Conservation (phyloP, 169 alveolate species). For the Plasmodium malariae region DNA sequence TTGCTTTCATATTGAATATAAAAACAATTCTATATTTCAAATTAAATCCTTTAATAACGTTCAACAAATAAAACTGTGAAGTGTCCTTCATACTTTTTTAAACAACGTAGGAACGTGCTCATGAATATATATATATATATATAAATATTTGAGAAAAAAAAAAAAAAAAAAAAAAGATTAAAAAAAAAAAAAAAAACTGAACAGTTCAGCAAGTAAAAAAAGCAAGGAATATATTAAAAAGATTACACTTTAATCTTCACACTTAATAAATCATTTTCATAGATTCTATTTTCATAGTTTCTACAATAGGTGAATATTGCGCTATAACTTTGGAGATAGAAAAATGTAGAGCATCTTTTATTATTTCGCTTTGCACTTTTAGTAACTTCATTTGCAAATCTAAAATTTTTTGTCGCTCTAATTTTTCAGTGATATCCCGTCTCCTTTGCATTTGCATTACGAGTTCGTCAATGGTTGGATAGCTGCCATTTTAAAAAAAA, state of each 20-base stretch:
- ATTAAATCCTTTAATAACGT: too few species aligned
- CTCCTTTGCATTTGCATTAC: constrained; percentile 88
- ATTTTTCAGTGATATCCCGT: constrained; percentile 85
- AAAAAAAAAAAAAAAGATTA: background rate
- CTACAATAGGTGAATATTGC: constrained; percentile 77
- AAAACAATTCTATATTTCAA: too few species aligned
- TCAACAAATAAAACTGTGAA: too few species aligned
- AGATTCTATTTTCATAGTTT: constrained; percentile 44
- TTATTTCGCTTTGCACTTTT: constrained; percentile 87
- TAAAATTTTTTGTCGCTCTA: constrained; percentile 78
- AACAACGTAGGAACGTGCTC: background rate
- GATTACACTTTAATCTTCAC: too few species aligned
- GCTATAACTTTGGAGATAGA: constrained; percentile 82
- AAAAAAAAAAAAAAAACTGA: background rate
- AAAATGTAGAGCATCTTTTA: constrained; percentile 81
- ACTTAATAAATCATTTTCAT: constrained; percentile 45
- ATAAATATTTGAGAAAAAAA: background rate
- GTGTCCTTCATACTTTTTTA: too few species aligned
- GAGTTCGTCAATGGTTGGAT: constrained; percentile 86
- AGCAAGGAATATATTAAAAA: too few species aligned
- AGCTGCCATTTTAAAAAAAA: constrained; percentile 46
- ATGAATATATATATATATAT: constrained; percentile 2
- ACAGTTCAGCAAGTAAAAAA: constrained; percentile 11
- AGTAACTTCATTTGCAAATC: constrained; percentile 82
- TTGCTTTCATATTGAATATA: too few species aligned